These are phyloP conservation scores for Phellinidium pouzarii DNA, from an alignment of 1,284 basidiomycete genomes.

Conservation along the genomic window DNA sequence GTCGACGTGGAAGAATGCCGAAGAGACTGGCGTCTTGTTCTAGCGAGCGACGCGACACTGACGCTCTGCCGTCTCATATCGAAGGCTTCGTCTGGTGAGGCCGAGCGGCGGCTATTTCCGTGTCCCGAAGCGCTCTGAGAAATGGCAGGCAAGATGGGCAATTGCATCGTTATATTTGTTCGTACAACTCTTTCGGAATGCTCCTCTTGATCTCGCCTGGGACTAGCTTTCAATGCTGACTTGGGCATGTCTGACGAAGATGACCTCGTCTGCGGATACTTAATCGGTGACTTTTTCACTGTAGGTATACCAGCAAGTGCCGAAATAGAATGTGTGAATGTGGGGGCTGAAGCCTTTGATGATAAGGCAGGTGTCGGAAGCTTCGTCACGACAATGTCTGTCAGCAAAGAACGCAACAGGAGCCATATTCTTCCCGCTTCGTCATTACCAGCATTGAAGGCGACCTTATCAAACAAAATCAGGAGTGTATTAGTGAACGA, in stretches of 20 bases:
- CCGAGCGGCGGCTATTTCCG: background rate
- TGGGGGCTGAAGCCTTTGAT: slow-evolving; percentile 22
- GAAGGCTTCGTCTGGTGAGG: background rate
- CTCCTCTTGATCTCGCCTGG: background rate
- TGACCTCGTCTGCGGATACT: slow-evolving; percentile 15
- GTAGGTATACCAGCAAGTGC: slow-evolving; percentile 38
- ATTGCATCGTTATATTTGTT: background rate
- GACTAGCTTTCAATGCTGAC: background rate
- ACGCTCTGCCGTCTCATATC: slow-evolving; percentile 11
- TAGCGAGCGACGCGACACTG: slow-evolving; percentile 1
- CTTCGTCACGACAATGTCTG: slow-evolving; percentile 36
- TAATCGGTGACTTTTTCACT: slow-evolving; percentile 13
- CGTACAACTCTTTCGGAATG: background rate
- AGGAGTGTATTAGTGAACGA: slow-evolving; percentile 11
- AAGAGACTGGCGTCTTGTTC: slow-evolving; percentile 5
- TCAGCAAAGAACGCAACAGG: slow-evolving; percentile 53
- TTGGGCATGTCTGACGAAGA: slow-evolving; percentile 19
- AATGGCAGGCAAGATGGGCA: background rate
- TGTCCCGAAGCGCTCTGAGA: background rate
- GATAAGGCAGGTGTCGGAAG: slow-evolving; percentile 28
- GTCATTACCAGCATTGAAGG: slow-evolving; percentile 52
- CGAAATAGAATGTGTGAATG: slow-evolving; percentile 35
- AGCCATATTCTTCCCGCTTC: slow-evolving; percentile 67
- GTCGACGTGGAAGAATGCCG: slow-evolving; percentile 1
- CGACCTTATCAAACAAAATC: slow-evolving; percentile 37